Evolutionary conservation across 2,329 filamentous ascomycete species (phyloP).

Genomic region (Arthrobotrys musiformis): DNA sequence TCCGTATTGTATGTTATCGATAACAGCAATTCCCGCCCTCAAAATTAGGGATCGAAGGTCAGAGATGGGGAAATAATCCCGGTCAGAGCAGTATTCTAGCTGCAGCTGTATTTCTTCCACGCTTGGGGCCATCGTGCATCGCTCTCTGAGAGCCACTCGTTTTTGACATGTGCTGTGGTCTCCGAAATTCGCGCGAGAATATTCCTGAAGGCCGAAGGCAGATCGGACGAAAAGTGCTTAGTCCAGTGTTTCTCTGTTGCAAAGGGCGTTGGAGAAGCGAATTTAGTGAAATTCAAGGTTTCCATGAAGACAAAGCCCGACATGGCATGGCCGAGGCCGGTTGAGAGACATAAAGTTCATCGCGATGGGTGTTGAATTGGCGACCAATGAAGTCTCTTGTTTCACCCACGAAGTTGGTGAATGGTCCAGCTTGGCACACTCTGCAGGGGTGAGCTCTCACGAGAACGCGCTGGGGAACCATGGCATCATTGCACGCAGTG

Average conservation of each 20-base stretch:
- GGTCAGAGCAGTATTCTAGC: slow-evolving; percentile 8
- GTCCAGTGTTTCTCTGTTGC: not conserved
- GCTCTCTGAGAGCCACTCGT: slow-evolving; percentile 32
- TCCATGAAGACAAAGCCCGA: not conserved
- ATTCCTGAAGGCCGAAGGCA: not conserved
- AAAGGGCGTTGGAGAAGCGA: not conserved
- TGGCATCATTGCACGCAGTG: slow-evolving; percentile 25
- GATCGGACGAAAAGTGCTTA: slow-evolving; percentile 33
- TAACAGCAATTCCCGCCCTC: not conserved
- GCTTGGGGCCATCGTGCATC: not conserved
- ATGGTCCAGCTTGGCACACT: not conserved
- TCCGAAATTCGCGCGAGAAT: slow-evolving; percentile 7
- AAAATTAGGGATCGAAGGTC: not conserved
- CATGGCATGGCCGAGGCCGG: not conserved
- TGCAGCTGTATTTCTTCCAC: not conserved
- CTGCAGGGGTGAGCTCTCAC: slow-evolving; percentile 6
- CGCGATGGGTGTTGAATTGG: slow-evolving; percentile 6
- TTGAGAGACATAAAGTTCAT: slow-evolving; percentile 8
- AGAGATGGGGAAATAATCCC: slow-evolving; percentile 7
- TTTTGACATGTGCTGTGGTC: slow-evolving; percentile 36
- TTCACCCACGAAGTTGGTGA: slow-evolving; percentile 28
- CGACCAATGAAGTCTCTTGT: slow-evolving; percentile 28
- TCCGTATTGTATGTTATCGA: slow-evolving; percentile 29
- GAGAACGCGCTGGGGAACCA: not conserved
- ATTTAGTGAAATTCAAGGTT: not conserved